These are phyloP conservation scores for Osmanthus fragrans DNA, from an alignment of 257 asterid genomes.

Conservation along the genomic window DNA sequence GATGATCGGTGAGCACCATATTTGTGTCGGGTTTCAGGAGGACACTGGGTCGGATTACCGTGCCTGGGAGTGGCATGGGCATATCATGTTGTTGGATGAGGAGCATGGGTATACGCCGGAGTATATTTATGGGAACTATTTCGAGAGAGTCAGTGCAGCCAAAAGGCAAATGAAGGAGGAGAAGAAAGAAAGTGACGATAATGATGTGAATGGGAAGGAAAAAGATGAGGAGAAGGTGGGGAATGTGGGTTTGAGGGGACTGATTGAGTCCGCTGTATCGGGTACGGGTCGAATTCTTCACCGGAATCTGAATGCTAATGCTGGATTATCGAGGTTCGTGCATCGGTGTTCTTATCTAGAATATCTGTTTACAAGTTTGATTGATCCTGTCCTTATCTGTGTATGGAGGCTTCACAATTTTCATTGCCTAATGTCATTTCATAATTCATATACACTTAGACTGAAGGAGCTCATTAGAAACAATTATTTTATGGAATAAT, in stretches of 20 bases:
- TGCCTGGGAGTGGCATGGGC: conserved; percentile 99
- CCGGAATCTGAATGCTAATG: conserved; percentile 45
- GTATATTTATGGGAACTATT: conserved; percentile 91
- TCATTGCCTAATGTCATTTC: not conserved
- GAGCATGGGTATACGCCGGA: conserved; percentile 88
- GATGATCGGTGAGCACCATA: conserved; percentile 80
- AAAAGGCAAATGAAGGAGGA: conserved; percentile 32
- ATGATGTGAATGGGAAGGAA: conserved; percentile 34
- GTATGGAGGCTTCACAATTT: not conserved
- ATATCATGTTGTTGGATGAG: conserved; percentile 85
- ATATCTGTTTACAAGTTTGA: not conserved
- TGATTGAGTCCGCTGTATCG: conserved; percentile 40
- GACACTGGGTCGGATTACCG: conserved; percentile 76
- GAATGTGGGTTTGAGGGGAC: conserved; percentile 45
- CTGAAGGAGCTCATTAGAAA: not conserved
- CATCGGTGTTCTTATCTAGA: not conserved
- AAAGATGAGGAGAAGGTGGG: conserved; percentile 34
- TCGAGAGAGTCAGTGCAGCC: conserved; percentile 58
- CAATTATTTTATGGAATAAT: not conserved
- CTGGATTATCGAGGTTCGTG: conserved; percentile 37
- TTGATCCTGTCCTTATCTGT: not conserved
- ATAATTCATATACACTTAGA: not conserved
- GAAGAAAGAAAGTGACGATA: conserved; percentile 19
- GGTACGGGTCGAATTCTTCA: conserved; percentile 40
- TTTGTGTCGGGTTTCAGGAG: conserved; percentile 88